Base-by-base conservation (phyloP, 768 basidiomycete genomes). In the Serendipita indica region DNA sequence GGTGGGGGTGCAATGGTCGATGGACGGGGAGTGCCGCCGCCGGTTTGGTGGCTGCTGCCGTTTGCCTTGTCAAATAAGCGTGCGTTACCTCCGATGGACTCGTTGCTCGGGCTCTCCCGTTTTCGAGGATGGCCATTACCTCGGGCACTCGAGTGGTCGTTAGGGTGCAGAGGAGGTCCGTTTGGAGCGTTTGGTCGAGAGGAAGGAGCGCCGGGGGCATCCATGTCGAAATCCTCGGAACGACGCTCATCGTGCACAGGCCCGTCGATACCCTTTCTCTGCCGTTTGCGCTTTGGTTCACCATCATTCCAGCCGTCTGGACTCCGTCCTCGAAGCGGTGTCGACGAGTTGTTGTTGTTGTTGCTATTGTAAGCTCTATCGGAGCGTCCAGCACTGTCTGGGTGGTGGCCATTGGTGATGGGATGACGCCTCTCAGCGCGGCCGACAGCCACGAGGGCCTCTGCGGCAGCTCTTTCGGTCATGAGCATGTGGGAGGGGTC, bases 391-490 rank as follows among this genome's bases (percentile, higher is more conserved):
- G 68, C 70, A 27, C 45, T 41, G 27, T 69, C 68, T 35, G 69
- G 65, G 61, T 70, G 70, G 16, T 67, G 22, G 18, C n/a, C 14
- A 12, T n/a, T n/a, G 61, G 33, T 30, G 27, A 16, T 28, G 6
- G 27, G 33, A 58, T 39, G 33, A 16, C 43, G 41, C n/a, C 58
- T 57, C 32, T 57, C 37, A 6, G 62, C 69, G 57, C 86, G 79
- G 30, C 86, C 85, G 33, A 91, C 87, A 46, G 86, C 82, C 41
- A 90, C 88, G 41, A 92, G 80, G 2, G 87, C 83, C 71, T 91
- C 89, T 10, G 89, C 89, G 1, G 89, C 89, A 34, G 88, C 88
- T 67, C 89, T 87, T 68, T 92, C 89, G 10, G 83, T 78, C 74
- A 88, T 77, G 28, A 77, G 74, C 64, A 72, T 74, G 59, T 6